phyloP scores from a whole-genome alignment of 805 yeast genomes.

The Teunomyces stri region DNA sequence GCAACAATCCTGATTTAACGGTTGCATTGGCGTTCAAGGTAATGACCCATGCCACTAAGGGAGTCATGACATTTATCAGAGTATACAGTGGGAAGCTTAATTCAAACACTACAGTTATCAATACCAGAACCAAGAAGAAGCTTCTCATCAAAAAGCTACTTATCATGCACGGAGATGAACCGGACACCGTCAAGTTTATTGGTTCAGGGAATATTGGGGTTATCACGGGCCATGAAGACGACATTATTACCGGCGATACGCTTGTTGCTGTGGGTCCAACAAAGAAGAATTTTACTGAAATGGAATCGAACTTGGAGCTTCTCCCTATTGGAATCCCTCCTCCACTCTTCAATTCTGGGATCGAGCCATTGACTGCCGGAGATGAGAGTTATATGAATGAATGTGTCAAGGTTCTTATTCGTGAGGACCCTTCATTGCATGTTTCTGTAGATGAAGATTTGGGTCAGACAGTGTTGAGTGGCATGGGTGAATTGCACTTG shows the following conservation, averaged over 20 bases:
- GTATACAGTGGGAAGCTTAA: constrained; percentile 80
- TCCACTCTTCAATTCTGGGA: constrained; percentile 82
- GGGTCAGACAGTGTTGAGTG: constrained; percentile 85
- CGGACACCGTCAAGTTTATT: constrained; percentile 65
- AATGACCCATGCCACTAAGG: constrained; percentile 77
- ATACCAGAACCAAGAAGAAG: constrained; percentile 67
- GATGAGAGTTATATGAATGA: constrained; percentile 73
- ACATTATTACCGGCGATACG: constrained; percentile 88
- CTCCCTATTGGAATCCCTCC: constrained; percentile 86
- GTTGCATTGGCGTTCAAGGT: constrained; percentile 91
- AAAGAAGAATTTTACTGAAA: constrained; percentile 43
- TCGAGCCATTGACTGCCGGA: constrained; percentile 81
- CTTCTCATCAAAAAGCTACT: constrained; percentile 67
- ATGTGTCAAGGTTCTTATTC: constrained; percentile 61
- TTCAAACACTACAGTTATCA: constrained; percentile 59
- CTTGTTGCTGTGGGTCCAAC: constrained; percentile 59
- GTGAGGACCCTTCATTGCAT: constrained; percentile 88
- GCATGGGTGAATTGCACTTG: constrained; percentile 96
- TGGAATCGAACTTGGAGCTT: constrained; percentile 47
- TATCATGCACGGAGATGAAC: constrained; percentile 85
- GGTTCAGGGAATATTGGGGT: constrained; percentile 89
- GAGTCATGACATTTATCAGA: constrained; percentile 79
- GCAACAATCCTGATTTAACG: constrained; percentile 57
- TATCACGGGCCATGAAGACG: constrained; percentile 64
- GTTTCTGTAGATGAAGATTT: constrained; percentile 75